Evolutionary conservation across 2,329 filamentous ascomycete species (phyloP).

Genomic region (Botryotinia convoluta): DNA sequence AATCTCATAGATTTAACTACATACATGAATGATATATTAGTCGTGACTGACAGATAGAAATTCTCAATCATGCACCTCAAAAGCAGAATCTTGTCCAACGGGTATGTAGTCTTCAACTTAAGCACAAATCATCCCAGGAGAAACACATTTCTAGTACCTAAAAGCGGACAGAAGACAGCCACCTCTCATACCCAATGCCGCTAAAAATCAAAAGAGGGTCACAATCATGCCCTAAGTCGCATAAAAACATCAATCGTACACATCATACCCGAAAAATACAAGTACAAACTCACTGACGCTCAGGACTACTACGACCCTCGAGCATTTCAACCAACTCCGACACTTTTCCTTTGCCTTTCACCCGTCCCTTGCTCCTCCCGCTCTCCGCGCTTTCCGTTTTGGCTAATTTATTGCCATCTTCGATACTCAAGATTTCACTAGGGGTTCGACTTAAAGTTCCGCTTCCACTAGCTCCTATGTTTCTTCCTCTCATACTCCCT

Average conservation of each 20-base stretch:
- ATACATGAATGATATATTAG: neutral
- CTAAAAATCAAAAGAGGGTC: neutral
- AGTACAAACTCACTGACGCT: conserved; percentile 28
- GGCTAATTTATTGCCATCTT: conserved; percentile 3
- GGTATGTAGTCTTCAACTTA: neutral
- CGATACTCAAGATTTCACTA: conserved; percentile 21
- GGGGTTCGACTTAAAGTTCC: conserved; percentile 9
- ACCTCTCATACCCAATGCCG: conserved; percentile 11
- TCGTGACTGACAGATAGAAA: neutral
- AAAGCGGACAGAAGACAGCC: neutral
- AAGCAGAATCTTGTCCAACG: neutral
- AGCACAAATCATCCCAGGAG: neutral
- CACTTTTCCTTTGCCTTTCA: conserved; percentile 28
- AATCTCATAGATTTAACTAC: neutral
- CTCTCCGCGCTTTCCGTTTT: conserved; percentile 16
- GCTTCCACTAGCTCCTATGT: conserved; percentile 30
- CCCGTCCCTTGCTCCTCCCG: conserved; percentile 22
- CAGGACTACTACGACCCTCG: conserved; percentile 24
- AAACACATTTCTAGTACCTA: neutral
- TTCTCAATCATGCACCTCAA: neutral
- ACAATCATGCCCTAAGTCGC: neutral
- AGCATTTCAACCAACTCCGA: conserved; percentile 34
- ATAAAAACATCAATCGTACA: conserved; percentile 2
- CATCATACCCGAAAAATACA: neutral
- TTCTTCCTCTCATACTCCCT: conserved; percentile 36